Evolutionary conservation across 495 filamentous ascomycete species (phyloP), one percentile per base, ranked within the genome.

Genomic region (Penicillium riverlandense): DNA sequence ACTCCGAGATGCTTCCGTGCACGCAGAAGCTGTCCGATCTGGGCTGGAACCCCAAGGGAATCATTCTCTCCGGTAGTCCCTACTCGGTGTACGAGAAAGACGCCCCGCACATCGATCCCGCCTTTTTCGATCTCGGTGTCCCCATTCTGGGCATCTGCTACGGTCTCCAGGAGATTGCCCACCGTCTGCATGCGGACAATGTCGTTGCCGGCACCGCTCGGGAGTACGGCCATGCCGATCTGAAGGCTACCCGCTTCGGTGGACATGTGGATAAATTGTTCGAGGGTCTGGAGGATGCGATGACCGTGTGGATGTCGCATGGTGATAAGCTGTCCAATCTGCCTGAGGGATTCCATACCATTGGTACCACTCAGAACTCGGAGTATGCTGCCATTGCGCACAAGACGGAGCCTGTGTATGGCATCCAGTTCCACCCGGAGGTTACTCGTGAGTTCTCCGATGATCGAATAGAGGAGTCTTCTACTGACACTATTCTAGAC

Each of bases 1-100:
- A 85, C 73, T 79, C 79, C 34, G 91, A 97, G 70, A 85, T 96
- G 82, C 79, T 95, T 37, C 90, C 90, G 28, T 96, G 91, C 71
- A 96, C 88, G 43, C 79, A 83, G 44, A 94, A 90, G 72, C 58
- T 96, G 10, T 63, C 77, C 6, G 86, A 94, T 38, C 76, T 97
- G 10, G 51, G 70, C 16, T 96, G 76, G 74, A 86, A 78, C 53
- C 91, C 91, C 12, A 88, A 86, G 62, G 90, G 89, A 39, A 45
- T 58, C 32, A 33, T 58, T 6, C 39, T 58, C 31, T 58, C 55
- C 30, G 55, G 55, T 38, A 52, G 49, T 54, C 55, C 55, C 33
- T 46, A 35, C 13, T 58, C 55, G 29, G 55, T 58, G 15, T 58
- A 58, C 38, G 55, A 58, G 7, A 32, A 58, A 35, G 55, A 36